A percentile compares a stretch with the other conserved stretches of the same genome.
These are phyloP conservation scores for Salix exigua DNA, from an alignment of 345 rosid species.

Conservation along the genomic window DNA sequence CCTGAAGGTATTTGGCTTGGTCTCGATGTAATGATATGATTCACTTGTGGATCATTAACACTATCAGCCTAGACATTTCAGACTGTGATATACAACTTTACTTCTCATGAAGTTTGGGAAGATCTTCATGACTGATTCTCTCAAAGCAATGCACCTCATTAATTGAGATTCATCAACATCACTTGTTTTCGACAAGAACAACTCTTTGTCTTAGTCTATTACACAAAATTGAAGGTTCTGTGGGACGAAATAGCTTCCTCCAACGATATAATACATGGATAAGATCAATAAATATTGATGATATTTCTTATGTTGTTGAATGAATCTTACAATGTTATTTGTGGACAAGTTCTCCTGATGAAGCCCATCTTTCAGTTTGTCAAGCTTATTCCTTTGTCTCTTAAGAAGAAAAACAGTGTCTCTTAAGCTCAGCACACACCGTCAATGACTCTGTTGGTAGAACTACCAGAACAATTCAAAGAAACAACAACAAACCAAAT, in stretches of 20 bases:
- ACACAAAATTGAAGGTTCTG: background rate
- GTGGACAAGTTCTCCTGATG: background rate
- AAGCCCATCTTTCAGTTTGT: too few relatives aligned
- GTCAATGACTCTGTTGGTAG: too few relatives aligned
- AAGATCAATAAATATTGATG: background rate
- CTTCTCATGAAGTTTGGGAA: background rate
- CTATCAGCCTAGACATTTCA: background rate
- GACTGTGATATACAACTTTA: background rate
- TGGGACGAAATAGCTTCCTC: background rate
- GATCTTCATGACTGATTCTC: background rate
- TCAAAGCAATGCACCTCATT: background rate
- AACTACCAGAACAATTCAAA: too few relatives aligned
- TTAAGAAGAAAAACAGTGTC: too few relatives aligned
- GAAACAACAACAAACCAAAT: too few relatives aligned
- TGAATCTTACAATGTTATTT: background rate
- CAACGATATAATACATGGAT: background rate
- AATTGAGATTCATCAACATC: background rate
- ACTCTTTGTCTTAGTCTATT: background rate
- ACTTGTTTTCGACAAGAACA: background rate
- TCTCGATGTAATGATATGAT: background rate
- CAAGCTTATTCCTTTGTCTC: too few relatives aligned
- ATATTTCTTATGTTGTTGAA: background rate
- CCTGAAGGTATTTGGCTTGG: background rate
- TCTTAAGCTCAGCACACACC: too few relatives aligned
- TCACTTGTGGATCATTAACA: background rate